Conservation (phyloP, 2,329 filamentous ascomycete genomes). For the Exophiala viscosa region DNA sequence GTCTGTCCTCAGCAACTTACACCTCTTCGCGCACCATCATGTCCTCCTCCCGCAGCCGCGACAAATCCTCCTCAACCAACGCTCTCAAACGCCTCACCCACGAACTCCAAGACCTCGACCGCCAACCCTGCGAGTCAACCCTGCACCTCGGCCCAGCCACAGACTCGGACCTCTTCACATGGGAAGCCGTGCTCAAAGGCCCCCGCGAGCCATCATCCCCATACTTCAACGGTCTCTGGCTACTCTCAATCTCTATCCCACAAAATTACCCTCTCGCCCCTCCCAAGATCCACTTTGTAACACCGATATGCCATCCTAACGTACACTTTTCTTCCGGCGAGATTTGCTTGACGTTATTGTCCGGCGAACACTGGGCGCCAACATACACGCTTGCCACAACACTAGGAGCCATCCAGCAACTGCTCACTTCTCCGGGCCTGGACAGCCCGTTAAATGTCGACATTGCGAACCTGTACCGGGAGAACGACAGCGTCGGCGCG, state of each 20-base stretch:
- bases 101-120: conserved; percentile 58
- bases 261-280: conserved; percentile 72
- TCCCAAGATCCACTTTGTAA: conserved; percentile 76
- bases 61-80: conserved; percentile 18
- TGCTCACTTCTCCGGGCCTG: conserved; percentile 43
- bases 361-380: conserved; percentile 70
- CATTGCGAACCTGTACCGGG: conserved; percentile 44
- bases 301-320: conserved; percentile 81
- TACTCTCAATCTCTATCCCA: conserved; percentile 73
- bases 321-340: conserved; percentile 71
- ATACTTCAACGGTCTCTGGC: conserved; percentile 68
- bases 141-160: conserved; percentile 54
- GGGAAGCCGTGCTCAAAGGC: conserved; percentile 60
- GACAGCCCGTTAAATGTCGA: conserved; percentile 50
- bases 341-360: conserved; percentile 87
- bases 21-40: neutral
- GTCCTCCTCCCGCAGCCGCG: conserved; percentile 6
- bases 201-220: conserved; percentile 35
- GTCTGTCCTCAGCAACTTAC: neutral
- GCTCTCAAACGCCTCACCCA: conserved; percentile 59
- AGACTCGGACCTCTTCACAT: conserved; percentile 57
- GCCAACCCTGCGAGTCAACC: conserved; percentile 55
- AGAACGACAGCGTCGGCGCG: conserved; percentile 43
- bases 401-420: conserved; percentile 45
- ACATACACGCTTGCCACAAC: conserved; percentile 68